These are phyloP conservation scores for Geoglossum cookeanum DNA, from an alignment of 2,329 filamentous ascomycete genomes.

Conservation along the genomic window DNA sequence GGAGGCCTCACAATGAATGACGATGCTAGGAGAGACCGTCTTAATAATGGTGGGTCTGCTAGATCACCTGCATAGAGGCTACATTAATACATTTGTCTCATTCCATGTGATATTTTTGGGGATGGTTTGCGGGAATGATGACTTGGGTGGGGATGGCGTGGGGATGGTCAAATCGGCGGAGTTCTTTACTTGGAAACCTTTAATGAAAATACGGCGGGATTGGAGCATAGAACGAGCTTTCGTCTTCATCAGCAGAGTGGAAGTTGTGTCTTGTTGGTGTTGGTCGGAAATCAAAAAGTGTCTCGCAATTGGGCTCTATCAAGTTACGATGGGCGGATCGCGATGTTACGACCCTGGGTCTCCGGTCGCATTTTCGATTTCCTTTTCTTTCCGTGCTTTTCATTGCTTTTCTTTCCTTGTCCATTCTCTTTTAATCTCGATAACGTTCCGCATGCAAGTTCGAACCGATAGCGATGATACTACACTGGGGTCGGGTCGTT, in stretches of 20 bases:
- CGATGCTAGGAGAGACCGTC: slow-evolving; percentile 4
- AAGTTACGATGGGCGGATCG: slow-evolving; percentile 1
- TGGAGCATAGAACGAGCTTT: slow-evolving; percentile 1
- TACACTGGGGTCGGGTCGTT: neutral
- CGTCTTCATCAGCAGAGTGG: neutral
- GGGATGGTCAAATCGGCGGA: neutral
- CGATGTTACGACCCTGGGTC: slow-evolving; percentile 1
- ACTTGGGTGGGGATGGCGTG: slow-evolving; percentile 1
- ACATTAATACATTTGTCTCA: slow-evolving; percentile 1
- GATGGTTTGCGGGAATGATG: slow-evolving; percentile 3
- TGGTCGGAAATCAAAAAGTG: slow-evolving; percentile 4
- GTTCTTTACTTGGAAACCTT: slow-evolving; percentile 2
- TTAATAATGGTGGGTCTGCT: slow-evolving; percentile 3
- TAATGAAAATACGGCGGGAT: slow-evolving; percentile 2
- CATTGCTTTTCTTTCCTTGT: neutral
- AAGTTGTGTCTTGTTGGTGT: slow-evolving; percentile 1
- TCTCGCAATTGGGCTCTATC: slow-evolving; percentile 1
- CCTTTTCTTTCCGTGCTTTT: neutral
- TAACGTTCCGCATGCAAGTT: neutral
- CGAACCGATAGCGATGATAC: neutral
- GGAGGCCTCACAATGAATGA: slow-evolving; percentile 43
- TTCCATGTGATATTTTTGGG: slow-evolving; percentile 3
- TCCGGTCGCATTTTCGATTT: slow-evolving; percentile 2
- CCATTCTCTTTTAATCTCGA: neutral
- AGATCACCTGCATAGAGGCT: slow-evolving; percentile 5